These are phyloP conservation scores for Aegilops umbellulata DNA, from an alignment of 176 grass and related monocot species.

Conservation along the genomic window DNA sequence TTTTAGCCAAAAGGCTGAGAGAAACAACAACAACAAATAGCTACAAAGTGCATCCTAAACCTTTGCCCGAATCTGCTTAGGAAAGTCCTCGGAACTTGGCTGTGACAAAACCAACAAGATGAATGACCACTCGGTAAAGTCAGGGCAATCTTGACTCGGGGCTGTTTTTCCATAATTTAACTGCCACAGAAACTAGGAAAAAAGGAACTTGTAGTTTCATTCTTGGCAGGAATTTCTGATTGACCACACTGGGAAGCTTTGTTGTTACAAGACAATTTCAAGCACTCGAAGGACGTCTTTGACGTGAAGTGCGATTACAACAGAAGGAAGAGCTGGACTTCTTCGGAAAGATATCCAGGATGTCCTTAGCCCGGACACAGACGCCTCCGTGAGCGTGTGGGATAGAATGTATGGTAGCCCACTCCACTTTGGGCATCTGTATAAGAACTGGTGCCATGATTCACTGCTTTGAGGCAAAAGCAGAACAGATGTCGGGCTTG, in stretches of 20 bases:
- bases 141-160: too few relatives aligned
- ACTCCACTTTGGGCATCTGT: background rate
- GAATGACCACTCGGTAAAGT: too few relatives aligned
- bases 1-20: too few relatives aligned
- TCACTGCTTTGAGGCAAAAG: constrained; percentile 51
- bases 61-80: too few relatives aligned
- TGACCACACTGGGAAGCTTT: background rate
- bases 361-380: constrained; percentile 81
- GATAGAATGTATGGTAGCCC: constrained; percentile 55
- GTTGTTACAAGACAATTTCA: constrained; percentile 40
- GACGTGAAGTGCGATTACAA: constrained; percentile 73
- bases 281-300: constrained; percentile 68
- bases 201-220: background rate
- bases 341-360: constrained; percentile 84
- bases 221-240: background rate
- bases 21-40: too few relatives aligned
- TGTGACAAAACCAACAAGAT: background rate
- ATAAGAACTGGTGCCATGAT: constrained; percentile 63
- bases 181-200: background rate
- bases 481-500: background rate
- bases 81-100: background rate
- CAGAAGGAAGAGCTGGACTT: constrained; percentile 75
- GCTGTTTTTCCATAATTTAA: background rate
- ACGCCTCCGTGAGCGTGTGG: constrained; percentile 77
- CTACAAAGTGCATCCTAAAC: too few relatives aligned